Percentiles rank a stretch among this genome's conserved stretches.
Evolutionary conservation across 495 filamentous ascomycete genomes (phyloP).

Genomic region (Melanomma pulvis-pyrius): DNA sequence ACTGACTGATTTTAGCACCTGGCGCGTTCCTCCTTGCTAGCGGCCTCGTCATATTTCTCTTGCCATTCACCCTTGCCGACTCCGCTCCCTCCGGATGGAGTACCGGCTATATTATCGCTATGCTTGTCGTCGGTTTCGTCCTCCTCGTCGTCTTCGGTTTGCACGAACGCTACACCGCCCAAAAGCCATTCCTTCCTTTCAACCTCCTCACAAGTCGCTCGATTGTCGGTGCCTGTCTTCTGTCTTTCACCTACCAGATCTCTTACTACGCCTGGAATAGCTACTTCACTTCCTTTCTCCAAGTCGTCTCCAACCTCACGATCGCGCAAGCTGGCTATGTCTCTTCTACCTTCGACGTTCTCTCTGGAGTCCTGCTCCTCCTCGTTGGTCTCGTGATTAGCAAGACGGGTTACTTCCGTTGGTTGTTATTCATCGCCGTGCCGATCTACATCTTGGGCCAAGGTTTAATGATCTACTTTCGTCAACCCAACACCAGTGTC

Average conservation of each 20-base stretch:
- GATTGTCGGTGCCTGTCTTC: not conserved
- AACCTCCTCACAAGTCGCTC: not conserved
- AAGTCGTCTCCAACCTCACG: not conserved
- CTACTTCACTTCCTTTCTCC: not conserved
- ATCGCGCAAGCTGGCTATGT: not conserved
- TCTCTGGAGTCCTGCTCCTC: not conserved
- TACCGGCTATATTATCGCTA: not conserved
- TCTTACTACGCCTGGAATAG: not conserved
- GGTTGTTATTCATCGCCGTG: not conserved
- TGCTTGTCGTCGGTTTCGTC: not conserved
- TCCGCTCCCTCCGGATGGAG: not conserved
- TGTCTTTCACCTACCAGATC: not conserved
- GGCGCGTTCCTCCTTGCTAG: not conserved
- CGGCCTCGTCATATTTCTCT: not conserved
- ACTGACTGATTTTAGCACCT: not conserved
- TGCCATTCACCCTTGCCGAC: not conserved
- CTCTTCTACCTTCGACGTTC: not conserved
- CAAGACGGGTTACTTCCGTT: not conserved
- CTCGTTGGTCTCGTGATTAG: not conserved
- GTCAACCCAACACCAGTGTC: constrained; percentile 50
- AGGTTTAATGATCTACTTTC: constrained; percentile 19
- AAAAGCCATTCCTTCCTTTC: not conserved
- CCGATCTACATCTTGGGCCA: not conserved
- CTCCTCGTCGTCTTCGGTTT: constrained; percentile 69
- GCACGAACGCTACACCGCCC: not conserved